Evolutionary conservation across 1,139 yeast genomes (phyloP).

Genomic region (Geotrichum fermentans): DNA sequence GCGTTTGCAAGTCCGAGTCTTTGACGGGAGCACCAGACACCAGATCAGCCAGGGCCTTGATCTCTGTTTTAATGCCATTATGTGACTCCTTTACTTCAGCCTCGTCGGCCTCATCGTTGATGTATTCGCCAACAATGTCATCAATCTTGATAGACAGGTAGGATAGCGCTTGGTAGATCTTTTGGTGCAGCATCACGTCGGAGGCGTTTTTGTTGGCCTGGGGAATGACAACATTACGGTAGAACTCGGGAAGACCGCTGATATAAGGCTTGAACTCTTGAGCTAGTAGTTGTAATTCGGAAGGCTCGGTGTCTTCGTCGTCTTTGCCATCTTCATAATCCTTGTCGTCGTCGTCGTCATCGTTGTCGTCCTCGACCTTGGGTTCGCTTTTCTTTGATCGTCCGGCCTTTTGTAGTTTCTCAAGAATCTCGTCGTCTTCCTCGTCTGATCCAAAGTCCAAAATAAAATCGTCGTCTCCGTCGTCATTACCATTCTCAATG

Average conservation of each 20-base stretch:
- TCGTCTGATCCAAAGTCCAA: conserved; percentile 10
- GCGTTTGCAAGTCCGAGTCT: conserved; percentile 1
- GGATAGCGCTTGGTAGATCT: conserved; percentile 2
- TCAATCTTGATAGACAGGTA: conserved; percentile 9
- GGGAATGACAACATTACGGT: conserved; percentile 4
- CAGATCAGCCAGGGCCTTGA: conserved; percentile 1
- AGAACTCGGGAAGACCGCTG: conserved; percentile 2
- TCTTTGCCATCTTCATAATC: not conserved
- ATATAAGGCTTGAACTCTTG: not conserved
- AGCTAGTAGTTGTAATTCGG: conserved; percentile 10
- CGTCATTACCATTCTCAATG: conserved; percentile 6
- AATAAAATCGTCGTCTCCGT: conserved; percentile 8
- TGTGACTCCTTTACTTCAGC: not conserved
- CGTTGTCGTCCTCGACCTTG: not conserved
- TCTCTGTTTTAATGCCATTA: not conserved
- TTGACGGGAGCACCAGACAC: not conserved
- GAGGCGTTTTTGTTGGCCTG: conserved; percentile 8
- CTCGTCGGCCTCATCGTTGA: conserved; percentile 10
- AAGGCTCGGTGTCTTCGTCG: conserved; percentile 2
- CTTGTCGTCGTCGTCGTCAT: conserved; percentile 1
- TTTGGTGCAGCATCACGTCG: conserved; percentile 12
- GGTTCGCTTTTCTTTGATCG: not conserved
- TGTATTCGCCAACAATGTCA: conserved; percentile 12
- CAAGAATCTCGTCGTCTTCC: not conserved
- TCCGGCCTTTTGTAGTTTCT: not conserved